Evolutionary conservation across 768 basidiomycete species (phyloP), one percentile per base, ranked within the genome.

Genomic region (Suillus spraguei): DNA sequence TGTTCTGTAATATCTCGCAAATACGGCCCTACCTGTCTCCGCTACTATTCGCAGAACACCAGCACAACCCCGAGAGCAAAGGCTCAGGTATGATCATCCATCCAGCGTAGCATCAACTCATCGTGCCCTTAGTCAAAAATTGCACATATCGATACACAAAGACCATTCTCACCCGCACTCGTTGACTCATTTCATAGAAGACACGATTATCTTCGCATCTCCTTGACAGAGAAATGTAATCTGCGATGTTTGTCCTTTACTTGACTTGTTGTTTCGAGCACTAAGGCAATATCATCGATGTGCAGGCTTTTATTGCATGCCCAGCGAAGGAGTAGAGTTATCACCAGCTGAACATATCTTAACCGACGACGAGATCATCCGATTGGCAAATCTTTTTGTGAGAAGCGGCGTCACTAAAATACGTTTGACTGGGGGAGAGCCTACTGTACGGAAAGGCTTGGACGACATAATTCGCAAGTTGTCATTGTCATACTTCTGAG

Each of bases 271-370:
- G 33, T 41, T 49, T 6, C 22, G n/a, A 53, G 22, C 50, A 11
- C 24, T 28, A 13, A 41, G 52, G 49, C 42, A 11, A 36, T 4
- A 0, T 55, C 53, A 35, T 49, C 68, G 54, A 11, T 10, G 36
- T 36, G 28, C 65, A 95, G 92, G 93, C 68, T 94, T 94, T 69
- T 96, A 96, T 72, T 95, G 93, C 70, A 96, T 95, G 94, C 94
- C 93, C 3, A 85, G 82, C 60, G 87, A 90, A 70, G 92, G 93
- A 38, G 78, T 95, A 5, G 84, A 89, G 60, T 81, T 95, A 33
- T 88, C 91, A 14, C 94, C 92, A 3, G 78, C 79, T 39, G 79
- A 80, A 11, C 82, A 90, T 63, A 82, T 94, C 63, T 81, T 96
- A 44, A 87, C 90, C 0, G 87, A 94, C 65, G 83, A 87, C 59